A percentile compares a stretch with the other conserved stretches of the same genome.
Conservation (phyloP, 2,329 filamentous ascomycete species). For the Rutstroemia sydowiana region DNA sequence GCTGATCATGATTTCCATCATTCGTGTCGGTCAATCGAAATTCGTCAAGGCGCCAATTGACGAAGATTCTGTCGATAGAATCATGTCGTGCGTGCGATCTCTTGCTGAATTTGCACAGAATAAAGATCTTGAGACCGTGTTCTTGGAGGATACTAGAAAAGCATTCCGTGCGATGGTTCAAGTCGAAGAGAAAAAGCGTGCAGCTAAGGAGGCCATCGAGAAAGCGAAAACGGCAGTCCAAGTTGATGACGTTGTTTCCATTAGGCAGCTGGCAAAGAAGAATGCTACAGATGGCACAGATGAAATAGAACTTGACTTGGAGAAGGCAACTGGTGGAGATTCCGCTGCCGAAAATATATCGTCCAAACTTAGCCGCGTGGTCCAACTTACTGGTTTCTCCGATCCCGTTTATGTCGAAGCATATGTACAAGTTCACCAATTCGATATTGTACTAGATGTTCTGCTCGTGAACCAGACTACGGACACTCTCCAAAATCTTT, state of each 20-base stretch:
- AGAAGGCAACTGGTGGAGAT: constrained; percentile 90
- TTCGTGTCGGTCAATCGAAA: constrained; percentile 95
- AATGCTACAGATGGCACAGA: constrained; percentile 74
- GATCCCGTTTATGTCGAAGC: constrained; percentile 98
- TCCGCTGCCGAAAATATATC: constrained; percentile 75
- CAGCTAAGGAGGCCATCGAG: constrained; percentile 86
- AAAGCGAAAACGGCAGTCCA: constrained; percentile 92
- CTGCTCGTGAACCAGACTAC: constrained; percentile 95
- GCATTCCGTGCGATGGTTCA: constrained; percentile 97
- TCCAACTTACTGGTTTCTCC: constrained; percentile 96
- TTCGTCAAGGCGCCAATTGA: constrained; percentile 97
- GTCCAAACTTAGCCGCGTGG: constrained; percentile 91
- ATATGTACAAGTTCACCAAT: constrained; percentile 97
- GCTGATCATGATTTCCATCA: constrained; percentile 99
- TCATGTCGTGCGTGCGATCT: constrained; percentile 94
- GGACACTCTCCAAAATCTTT: constrained; percentile 93
- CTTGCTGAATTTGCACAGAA: constrained; percentile 83
- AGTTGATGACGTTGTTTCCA: constrained; percentile 89
- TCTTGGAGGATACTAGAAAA: constrained; percentile 88
- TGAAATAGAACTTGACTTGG: constrained; percentile 81
- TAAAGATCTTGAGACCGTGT: constrained; percentile 86
- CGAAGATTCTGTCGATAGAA: constrained; percentile 94
- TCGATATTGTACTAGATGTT: constrained; percentile 95
- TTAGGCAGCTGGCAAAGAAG: constrained; percentile 90
- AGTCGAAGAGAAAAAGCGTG: constrained; percentile 94